Conservation (phyloP, 805 yeast species). For the Cyberlindnera euphorbiae region DNA sequence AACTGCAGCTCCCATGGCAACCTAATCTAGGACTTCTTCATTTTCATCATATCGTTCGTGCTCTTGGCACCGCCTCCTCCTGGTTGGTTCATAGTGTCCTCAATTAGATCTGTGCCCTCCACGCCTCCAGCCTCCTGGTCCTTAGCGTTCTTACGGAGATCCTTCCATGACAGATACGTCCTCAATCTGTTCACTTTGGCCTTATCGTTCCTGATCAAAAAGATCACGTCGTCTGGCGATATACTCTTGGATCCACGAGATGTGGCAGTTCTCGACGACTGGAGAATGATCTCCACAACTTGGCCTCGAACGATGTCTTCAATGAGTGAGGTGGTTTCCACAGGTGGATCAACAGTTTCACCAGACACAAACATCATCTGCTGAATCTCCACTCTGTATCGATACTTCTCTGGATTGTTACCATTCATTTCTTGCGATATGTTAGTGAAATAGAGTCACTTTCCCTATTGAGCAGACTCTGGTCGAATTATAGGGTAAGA, state of each 20-base stretch:
- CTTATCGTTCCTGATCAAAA: conserved; percentile 84
- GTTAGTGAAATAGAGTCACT: too few species aligned
- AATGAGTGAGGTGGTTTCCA: conserved; percentile 84
- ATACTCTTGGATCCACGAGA: conserved; percentile 78
- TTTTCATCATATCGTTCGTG: conserved; percentile 40
- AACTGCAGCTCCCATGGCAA: conserved; percentile 94
- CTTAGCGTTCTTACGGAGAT: conserved; percentile 78
- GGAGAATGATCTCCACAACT: conserved; percentile 78
- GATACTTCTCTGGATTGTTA: conserved; percentile 41
- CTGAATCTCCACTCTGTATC: conserved; percentile 89
- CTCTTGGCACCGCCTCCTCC: conserved; percentile 32
- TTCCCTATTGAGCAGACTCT: too few species aligned
- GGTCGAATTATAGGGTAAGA: too few species aligned
- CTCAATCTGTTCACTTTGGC: conserved; percentile 90
- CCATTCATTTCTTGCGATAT: conserved; percentile 21
- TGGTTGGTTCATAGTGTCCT: conserved; percentile 29
- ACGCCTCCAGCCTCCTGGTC: conserved; percentile 61
- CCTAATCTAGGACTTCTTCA: conserved; percentile 72
- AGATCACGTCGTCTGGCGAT: conserved; percentile 89
- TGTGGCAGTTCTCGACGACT: conserved; percentile 73
- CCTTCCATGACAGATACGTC: conserved; percentile 95
- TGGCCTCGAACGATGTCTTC: conserved; percentile 96
- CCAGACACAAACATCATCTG: conserved; percentile 99
- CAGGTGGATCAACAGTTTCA: conserved; percentile 90
- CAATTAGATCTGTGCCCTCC: conserved; percentile 48